Evolutionary conservation across 2,329 filamentous ascomycete species (phyloP), one percentile per base, ranked within the genome.

Genomic region (Helicocarpus griseus): DNA sequence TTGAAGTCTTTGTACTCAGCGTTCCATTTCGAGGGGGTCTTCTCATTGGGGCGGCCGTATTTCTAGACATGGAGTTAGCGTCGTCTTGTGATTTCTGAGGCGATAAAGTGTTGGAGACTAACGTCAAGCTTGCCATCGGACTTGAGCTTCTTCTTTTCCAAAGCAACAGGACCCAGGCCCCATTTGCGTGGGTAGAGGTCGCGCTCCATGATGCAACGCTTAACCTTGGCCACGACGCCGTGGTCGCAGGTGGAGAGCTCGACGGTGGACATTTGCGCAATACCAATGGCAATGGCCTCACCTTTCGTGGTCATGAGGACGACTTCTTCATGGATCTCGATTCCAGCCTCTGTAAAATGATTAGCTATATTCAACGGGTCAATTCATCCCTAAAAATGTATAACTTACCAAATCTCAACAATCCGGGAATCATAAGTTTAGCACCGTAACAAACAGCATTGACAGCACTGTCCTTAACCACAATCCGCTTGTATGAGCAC

Each of bases 131-230:
- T 95, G 71, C 93, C 93, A 61, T 89, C 87, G 49, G 90, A 88
- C 83, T 97, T 97, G 78, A 98, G 83, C 82, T 97, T 96, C 86
- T 98, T 98, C 84, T 98, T 98, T 80, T 97, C 89, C 46, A 86
- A 75, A 47, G 93, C 93, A 54, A 91, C 85, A 49, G 93, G 91
- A 56, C 93, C 93, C 66, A 97, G 82, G 60, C 93, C 93, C 93
- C 93, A 98, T 77, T 91, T 80, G 69, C 89, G 82, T 57, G 93
- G 93, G 80, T 98, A 98, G 54, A 97, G 79, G 69, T 97, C 93
- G 63, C 93, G 87, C 79, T 98, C 93, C 93, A 98, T 98, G 72
- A 98, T 98, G 73, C 90, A 95, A 64, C 93, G 86, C 85, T 98
- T 98, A 69, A 98, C 89, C 79, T 96, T 97, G 62, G 93, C 93